Base-by-base conservation (phyloP, 108 stramenopile genomes). In the Epithemia pelagica region DNA sequence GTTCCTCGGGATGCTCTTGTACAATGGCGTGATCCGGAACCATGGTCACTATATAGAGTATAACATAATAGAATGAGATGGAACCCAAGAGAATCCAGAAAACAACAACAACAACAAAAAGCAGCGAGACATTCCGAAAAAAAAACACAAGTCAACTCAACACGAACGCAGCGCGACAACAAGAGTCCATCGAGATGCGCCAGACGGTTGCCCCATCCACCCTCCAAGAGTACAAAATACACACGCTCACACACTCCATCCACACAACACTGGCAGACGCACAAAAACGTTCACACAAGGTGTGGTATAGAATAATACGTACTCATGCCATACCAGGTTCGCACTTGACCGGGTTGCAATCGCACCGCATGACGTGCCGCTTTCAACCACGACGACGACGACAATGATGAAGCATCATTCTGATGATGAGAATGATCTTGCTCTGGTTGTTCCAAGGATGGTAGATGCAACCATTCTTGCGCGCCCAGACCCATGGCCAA, bases 311-410 rank as follows among this genome's bases (percentile, higher is more conserved):
- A 46, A 46, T 15, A 10, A 0, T 10, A 78, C 77, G 69, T 71
- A 79, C 78, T 88, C 68, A 81, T 89, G 65, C 87, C 87, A 73
- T 88, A 88, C 87, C 87, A 88, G 28, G 80, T 57, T 30, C 87
- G 72, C 22, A 58, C 61, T n/a, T 72, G 33, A 32, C 66, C 71
- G 1, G 31, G 57, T 20, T 57, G 59, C 68, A 88, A 76, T 10
- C 65, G 76, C 1, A 90, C 82, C 0, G 89, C 86, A 74, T 90
- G 89, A 0, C 73, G 62, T 20, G 89, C 82, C 21, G 89, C 89
- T 55, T 68, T 30, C 56, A 88, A 46, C 10, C 10, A n/a, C n/a
- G n/a, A n/a, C n/a, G n/a, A n/a, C n/a, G n/a, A n/a, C n/a, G n/a
- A n/a, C n/a, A n/a, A n/a, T n/a, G n/a, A n/a, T n/a, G n/a, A n/a